Evolutionary conservation across 805 yeast genomes (phyloP).

Genomic region (Allodekkera sacchari): DNA sequence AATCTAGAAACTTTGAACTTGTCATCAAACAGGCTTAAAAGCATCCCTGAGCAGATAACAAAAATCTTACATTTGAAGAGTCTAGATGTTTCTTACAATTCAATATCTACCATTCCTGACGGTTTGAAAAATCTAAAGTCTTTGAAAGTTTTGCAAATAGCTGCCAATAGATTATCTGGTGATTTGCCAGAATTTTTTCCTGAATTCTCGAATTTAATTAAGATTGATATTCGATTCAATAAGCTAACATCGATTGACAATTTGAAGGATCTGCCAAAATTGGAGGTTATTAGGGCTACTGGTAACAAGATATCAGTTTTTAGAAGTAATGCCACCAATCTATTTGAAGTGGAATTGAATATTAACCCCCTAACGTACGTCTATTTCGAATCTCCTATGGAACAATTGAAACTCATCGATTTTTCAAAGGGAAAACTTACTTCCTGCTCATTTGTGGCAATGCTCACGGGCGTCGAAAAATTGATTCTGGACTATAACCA

Average conservation of each 20-base stretch:
- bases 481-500: conserved; percentile 76
- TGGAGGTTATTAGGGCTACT: conserved; percentile 67
- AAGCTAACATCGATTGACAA: conserved; percentile 44
- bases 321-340: conserved; percentile 49
- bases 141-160: conserved; percentile 61
- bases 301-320: conserved; percentile 71
- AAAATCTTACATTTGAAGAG: conserved; percentile 50
- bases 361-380: conserved; percentile 78
- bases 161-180: conserved; percentile 58
- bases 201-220: conserved; percentile 47
- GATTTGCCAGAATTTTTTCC: conserved; percentile 45
- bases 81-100: conserved; percentile 78
- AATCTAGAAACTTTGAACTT: conserved; percentile 57
- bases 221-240: conserved; percentile 75
- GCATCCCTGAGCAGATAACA: conserved; percentile 59
- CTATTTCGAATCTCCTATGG: conserved; percentile 42
- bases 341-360: conserved; percentile 66
- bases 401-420: conserved; percentile 61
- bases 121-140: conserved; percentile 50
- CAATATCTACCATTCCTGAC: conserved; percentile 51
- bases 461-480: conserved; percentile 60
- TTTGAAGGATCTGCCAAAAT: conserved; percentile 46
- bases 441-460: conserved; percentile 56
- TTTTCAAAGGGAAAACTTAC: conserved; percentile 78
- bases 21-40: conserved; percentile 65